Percentiles rank a stretch among this genome's conserved stretches.
phyloP scores from a whole-genome alignment of 306 rosid species.

The Lupinus albus region DNA sequence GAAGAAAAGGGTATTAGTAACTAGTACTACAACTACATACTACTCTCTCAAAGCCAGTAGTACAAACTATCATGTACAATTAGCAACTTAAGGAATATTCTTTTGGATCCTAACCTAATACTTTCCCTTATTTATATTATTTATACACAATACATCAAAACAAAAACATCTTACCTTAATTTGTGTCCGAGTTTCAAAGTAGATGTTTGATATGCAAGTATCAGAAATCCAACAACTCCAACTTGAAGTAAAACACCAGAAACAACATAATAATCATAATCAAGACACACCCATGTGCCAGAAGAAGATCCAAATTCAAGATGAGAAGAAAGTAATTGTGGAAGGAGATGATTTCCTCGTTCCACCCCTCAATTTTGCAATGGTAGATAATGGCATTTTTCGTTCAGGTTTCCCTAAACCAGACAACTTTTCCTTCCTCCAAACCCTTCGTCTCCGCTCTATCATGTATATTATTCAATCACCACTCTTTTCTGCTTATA shows the following conservation, averaged over 20 bases:
- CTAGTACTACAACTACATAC: no score
- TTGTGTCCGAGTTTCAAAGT: background rate
- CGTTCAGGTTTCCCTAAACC: constrained; percentile 94
- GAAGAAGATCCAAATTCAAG: constrained; percentile 43
- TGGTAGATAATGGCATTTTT: constrained; percentile 95
- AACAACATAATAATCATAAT: background rate
- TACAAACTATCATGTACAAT: no score
- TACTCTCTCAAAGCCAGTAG: no score
- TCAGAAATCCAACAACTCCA: constrained; percentile 37
- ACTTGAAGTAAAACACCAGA: constrained; percentile 19
- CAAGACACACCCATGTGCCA: constrained; percentile 52
- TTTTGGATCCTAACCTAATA: constrained; percentile 30
- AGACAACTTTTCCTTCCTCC: constrained; percentile 82
- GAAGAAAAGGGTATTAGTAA: no score
- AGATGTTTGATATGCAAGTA: constrained; percentile 63
- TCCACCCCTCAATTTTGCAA: constrained; percentile 93
- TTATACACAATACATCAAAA: no score
- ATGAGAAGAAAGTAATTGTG: background rate
- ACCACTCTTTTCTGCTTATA: no score
- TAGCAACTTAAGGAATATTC: constrained; percentile 28
- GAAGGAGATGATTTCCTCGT: constrained; percentile 63
- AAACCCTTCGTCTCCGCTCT: constrained; percentile 84
- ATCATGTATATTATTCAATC: constrained; percentile 55
- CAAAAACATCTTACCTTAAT: background rate
- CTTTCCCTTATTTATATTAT: background rate